Evolutionary conservation across 768 basidiomycete genomes (phyloP).

Genomic region (Boletus rubroflammeus): DNA sequence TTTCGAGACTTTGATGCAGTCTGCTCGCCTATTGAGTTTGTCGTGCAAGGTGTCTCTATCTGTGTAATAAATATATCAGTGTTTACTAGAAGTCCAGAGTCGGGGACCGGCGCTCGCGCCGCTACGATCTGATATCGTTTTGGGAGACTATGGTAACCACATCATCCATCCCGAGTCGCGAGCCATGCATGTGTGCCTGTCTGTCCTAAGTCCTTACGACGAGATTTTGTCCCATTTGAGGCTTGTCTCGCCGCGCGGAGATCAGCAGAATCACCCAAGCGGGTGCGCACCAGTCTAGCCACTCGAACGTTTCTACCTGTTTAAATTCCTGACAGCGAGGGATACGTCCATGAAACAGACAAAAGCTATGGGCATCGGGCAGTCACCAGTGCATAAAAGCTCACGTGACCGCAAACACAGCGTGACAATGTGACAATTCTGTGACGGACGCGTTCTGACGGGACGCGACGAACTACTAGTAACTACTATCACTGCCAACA

Average conservation of each 20-base stretch:
- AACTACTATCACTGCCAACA: slow-evolving; percentile 36
- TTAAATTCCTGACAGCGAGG: slow-evolving; percentile 6
- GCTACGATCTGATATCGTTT: too few relatives aligned
- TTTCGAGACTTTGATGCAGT: too few relatives aligned
- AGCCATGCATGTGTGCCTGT: too few relatives aligned
- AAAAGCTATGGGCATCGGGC: too few relatives aligned
- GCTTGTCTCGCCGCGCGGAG: neutral
- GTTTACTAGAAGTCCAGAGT: too few relatives aligned
- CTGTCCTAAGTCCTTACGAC: neutral
- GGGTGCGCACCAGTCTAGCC: slow-evolving; percentile 10
- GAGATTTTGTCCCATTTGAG: slow-evolving; percentile 1
- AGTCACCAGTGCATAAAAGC: too few relatives aligned
- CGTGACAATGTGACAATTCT: slow-evolving; percentile 15
- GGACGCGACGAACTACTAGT: slow-evolving; percentile 17
- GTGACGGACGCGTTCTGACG: slow-evolving; percentile 30
- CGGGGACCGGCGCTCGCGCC: too few relatives aligned
- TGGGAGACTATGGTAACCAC: too few relatives aligned
- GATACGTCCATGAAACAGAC: slow-evolving; percentile 3
- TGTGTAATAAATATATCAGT: too few relatives aligned
- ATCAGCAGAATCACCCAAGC: neutral
- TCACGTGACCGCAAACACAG: slow-evolving; percentile 12
- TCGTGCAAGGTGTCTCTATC: too few relatives aligned
- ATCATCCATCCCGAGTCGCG: too few relatives aligned
- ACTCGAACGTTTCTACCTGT: slow-evolving; percentile 7
- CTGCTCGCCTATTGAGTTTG: too few relatives aligned